phyloP scores from a whole-genome alignment of 768 basidiomycete species.

The Boletus speciosus region DNA sequence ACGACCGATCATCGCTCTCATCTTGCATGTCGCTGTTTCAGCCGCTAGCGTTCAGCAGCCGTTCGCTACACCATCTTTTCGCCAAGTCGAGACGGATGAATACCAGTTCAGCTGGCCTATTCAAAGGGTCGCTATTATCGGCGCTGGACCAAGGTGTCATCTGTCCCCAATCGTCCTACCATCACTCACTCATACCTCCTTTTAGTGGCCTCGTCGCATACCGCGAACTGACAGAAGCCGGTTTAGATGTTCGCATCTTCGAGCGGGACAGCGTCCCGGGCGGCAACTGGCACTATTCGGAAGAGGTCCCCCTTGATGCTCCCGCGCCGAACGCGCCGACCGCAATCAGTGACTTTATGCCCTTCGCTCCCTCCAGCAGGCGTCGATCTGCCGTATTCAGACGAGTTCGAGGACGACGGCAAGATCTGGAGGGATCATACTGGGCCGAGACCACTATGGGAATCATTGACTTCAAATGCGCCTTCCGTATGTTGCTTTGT shows the following conservation, averaged over 20 bases:
- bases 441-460: slow-evolving; percentile 13
- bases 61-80: background rate
- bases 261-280: slow-evolving; percentile 12
- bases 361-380: slow-evolving; percentile 6
- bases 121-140: slow-evolving; percentile 12
- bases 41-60: slow-evolving; percentile 1
- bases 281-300: slow-evolving; percentile 16
- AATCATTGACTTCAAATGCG: slow-evolving; percentile 9
- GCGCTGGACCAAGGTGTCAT: slow-evolving; percentile 15
- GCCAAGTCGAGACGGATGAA: background rate
- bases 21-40: background rate
- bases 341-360: slow-evolving; percentile 7
- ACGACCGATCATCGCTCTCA: background rate
- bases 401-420: slow-evolving; percentile 9
- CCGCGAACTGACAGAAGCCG: slow-evolving; percentile 12
- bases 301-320: slow-evolving; percentile 9
- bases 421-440: slow-evolving; percentile 5
- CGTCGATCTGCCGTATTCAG: slow-evolving; percentile 6
- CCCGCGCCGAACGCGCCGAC: slow-evolving; percentile 7
- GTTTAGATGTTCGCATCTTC: slow-evolving; percentile 16
- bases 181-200: background rate
- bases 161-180: background rate
- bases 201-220: slow-evolving; percentile 13
- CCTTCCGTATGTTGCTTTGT: slow-evolving; percentile 8
- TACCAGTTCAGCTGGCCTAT: slow-evolving; percentile 15